Evolutionary conservation across 345 rosid genomes (phyloP), one percentile per base, ranked within the genome.

Genomic region (Abelmoschus esculentus): DNA sequence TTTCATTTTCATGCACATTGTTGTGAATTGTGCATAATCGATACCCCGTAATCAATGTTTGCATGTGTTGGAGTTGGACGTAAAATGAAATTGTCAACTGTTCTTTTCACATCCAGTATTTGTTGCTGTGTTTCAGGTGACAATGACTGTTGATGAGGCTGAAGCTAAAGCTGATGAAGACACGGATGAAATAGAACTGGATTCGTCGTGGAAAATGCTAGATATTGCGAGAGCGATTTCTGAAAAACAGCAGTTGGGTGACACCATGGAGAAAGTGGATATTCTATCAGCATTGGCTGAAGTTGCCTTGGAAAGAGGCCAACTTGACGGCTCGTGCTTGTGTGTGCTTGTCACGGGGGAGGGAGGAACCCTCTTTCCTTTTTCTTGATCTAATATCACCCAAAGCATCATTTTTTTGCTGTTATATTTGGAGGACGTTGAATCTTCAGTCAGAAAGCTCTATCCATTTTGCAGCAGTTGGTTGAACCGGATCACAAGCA

Each of bases 171-270:
- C 80, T 22, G 97, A 90, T 70, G 99, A 95, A 76, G 99, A 62
- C 15, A 8, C 5, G 15, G 50, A 95, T 67, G 98, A 91, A 53
- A 83, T 91, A 98, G 26, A 91, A 75, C 82, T 90, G 79, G 98
- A 91, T 79, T 87, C 85, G 85, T 90, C 99, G 6, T 91, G 97
- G 98, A 91, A 95, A 81, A 86, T 91, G 92, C 84, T 95, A 14
- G 99, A 88, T 79, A 81, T 91, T 74, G 96, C 97, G 1, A 88
- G 99, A 79, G 93, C 90, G 72, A 22, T 22, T 22, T 22, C 26
- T 22, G 26, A 1, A 22, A 22, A 22, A 22, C 26, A 22, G 26
- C 26, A 22, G 26, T 22, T 22, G 26, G 26, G 26, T 22, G 26
- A 22, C 26, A 22, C 26, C 26, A 22, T 22, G 26, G 26, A 22